phyloP scores from a whole-genome alignment of 495 filamentous ascomycete genomes.

The Aspergillus ostianus region DNA sequence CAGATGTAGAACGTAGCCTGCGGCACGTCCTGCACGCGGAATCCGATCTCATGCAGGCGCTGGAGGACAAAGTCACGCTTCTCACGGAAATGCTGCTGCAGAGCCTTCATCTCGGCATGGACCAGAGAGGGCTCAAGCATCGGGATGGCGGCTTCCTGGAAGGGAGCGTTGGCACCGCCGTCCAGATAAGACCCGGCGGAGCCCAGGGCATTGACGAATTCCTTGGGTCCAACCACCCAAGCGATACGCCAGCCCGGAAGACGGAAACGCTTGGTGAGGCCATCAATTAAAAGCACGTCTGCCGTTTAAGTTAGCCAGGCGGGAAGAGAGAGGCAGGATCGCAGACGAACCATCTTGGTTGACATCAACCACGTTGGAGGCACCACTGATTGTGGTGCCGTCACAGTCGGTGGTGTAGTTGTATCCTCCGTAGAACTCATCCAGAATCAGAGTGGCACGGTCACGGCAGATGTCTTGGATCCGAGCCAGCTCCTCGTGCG shows the following conservation, averaged over 20 bases:
- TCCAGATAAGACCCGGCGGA: slow-evolving; percentile 95
- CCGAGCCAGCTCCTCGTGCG: slow-evolving; percentile 74
- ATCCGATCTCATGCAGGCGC: slow-evolving; percentile 79
- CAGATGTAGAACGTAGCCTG: slow-evolving; percentile 94
- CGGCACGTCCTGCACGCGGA: slow-evolving; percentile 73
- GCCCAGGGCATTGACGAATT: slow-evolving; percentile 91
- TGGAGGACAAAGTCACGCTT: slow-evolving; percentile 88
- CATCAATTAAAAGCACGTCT: slow-evolving; percentile 91
- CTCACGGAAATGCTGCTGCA: slow-evolving; percentile 81
- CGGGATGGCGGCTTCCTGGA: slow-evolving; percentile 88
- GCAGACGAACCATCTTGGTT: slow-evolving; percentile 55
- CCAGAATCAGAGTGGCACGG: slow-evolving; percentile 85
- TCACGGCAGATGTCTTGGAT: slow-evolving; percentile 92
- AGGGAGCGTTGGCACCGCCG: slow-evolving; percentile 89
- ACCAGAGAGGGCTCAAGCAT: slow-evolving; percentile 87
- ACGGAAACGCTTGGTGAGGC: slow-evolving; percentile 94
- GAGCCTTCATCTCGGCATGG: slow-evolving; percentile 79
- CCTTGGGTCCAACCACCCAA: slow-evolving; percentile 94
- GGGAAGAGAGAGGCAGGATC: background rate
- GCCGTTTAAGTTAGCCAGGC: background rate
- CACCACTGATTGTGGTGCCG: slow-evolving; percentile 80
- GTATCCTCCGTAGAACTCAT: slow-evolving; percentile 96
- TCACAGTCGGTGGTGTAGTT: slow-evolving; percentile 92
- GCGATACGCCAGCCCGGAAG: slow-evolving; percentile 96
- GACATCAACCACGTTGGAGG: slow-evolving; percentile 75